These are phyloP conservation scores for Straminergon stramineum DNA, from an alignment of 225 moss, liverwort and hornwort species.

Conservation along the genomic window DNA sequence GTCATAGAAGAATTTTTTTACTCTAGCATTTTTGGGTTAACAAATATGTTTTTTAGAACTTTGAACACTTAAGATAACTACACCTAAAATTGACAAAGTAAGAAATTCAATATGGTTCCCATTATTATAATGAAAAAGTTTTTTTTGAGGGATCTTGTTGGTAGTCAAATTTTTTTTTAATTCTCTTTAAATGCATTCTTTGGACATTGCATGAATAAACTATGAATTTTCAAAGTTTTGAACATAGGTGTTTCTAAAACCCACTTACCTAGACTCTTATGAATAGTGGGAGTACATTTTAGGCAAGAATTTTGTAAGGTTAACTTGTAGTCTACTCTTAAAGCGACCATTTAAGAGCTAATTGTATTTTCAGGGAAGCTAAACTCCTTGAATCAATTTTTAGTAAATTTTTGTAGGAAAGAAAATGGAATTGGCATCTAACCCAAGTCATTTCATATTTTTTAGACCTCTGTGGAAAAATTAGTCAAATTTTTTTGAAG, in stretches of 20 bases:
- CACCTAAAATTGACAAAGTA: background rate
- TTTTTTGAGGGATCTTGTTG: accelerated
- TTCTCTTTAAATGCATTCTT: background rate
- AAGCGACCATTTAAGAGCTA: no score
- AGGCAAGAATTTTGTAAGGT: no score
- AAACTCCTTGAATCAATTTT: no score
- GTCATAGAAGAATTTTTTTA: background rate
- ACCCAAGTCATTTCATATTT: no score
- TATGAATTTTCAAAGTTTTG: background rate
- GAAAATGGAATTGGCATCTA: no score
- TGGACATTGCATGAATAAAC: accelerated
- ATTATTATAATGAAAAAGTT: background rate
- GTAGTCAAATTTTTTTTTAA: no score
- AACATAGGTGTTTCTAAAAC: background rate
- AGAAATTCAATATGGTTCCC: background rate
- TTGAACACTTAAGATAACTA: background rate
- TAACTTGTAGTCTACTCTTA: no score
- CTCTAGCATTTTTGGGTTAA: background rate
- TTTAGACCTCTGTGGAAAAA: no score
- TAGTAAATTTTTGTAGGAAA: no score
- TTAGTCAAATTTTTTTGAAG: no score
- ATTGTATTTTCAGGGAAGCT: no score
- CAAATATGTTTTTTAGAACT: background rate
- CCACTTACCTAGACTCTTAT: background rate
- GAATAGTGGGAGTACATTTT: background rate